These are phyloP conservation scores for Eimeria tenella DNA, from an alignment of 169 alveolate genomes.

Conservation along the genomic window DNA sequence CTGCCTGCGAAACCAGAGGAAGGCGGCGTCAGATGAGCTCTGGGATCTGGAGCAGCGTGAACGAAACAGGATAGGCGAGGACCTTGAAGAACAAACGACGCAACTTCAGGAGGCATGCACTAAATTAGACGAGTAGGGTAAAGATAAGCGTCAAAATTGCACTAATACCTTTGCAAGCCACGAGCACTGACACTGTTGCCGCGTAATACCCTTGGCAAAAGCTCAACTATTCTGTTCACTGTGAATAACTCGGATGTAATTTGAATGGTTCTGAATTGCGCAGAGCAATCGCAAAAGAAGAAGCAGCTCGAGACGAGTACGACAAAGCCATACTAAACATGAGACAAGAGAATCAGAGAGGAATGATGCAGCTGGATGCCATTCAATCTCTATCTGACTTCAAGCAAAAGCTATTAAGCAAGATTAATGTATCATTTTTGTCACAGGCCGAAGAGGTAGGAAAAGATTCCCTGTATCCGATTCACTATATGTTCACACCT, in stretches of 20 bases:
- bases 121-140: conserved; percentile 17
- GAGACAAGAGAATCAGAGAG: conserved; percentile 24
- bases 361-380: conserved; percentile 1
- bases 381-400: conserved; percentile 40
- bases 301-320: conserved; percentile 31
- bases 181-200: too few species aligned
- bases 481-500: too few species aligned
- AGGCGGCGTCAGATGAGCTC: conserved; percentile 56
- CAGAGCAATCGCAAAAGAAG: conserved; percentile 50
- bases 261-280: background rate
- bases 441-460: conserved; percentile 60
- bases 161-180: too few species aligned
- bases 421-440: conserved; percentile 12
- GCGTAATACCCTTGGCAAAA: too few species aligned
- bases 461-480: background rate
- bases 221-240: too few species aligned
- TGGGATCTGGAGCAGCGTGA: conserved; percentile 48
- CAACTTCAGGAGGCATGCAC: conserved; percentile 16
- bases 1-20: conserved; percentile 56
- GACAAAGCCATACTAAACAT: background rate
- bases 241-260: too few species aligned
- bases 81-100: conserved; percentile 10
- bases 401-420: conserved; percentile 58
- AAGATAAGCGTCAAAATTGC: background rate
- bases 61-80: conserved; percentile 33